These are phyloP conservation scores for Phialophora chinensis DNA, from an alignment of 2,329 filamentous ascomycete species.

Conservation along the genomic window DNA sequence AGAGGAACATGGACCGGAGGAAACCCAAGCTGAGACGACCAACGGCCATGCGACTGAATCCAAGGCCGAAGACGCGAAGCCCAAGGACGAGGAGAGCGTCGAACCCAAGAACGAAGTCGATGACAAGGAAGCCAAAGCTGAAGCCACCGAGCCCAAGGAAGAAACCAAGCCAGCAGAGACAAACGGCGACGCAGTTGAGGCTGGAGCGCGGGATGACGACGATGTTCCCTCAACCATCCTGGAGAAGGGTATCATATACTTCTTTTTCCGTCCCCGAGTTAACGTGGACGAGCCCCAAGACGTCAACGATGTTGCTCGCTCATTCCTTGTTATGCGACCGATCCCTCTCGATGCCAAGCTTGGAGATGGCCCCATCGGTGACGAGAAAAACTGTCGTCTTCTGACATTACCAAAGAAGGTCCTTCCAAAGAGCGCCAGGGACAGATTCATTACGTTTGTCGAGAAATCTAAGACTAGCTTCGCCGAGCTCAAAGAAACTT, in stretches of 20 bases:
- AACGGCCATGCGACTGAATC: conserved; percentile 28
- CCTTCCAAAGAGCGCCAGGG: conserved; percentile 70
- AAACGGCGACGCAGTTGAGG: conserved; percentile 53
- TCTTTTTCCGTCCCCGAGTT: conserved; percentile 83
- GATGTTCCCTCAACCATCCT: conserved; percentile 68
- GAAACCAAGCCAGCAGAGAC: conserved; percentile 17
- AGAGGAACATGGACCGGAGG: conserved; percentile 20
- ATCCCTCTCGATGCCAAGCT: conserved; percentile 73
- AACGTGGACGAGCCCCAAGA: conserved; percentile 71
- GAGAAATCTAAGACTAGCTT: conserved; percentile 73
- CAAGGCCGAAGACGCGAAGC: conserved; percentile 41
- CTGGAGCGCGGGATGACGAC: conserved; percentile 57
- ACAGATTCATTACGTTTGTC: conserved; percentile 81
- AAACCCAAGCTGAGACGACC: conserved; percentile 32
- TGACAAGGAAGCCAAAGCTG: conserved; percentile 19
- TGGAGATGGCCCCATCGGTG: conserved; percentile 61
- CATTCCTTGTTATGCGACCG: conserved; percentile 79
- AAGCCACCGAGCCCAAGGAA: conserved; percentile 25
- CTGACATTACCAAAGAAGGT: conserved; percentile 84
- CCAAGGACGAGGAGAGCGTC: conserved; percentile 33
- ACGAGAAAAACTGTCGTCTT: conserved; percentile 69
- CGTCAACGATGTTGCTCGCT: conserved; percentile 75
- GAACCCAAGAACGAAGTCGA: conserved; percentile 26
- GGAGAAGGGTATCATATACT: conserved; percentile 90
- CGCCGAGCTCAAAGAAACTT: conserved; percentile 72